Evolutionary conservation across 164 flowering plant genomes (phyloP).

Genomic region (Nymphaea colorata): DNA sequence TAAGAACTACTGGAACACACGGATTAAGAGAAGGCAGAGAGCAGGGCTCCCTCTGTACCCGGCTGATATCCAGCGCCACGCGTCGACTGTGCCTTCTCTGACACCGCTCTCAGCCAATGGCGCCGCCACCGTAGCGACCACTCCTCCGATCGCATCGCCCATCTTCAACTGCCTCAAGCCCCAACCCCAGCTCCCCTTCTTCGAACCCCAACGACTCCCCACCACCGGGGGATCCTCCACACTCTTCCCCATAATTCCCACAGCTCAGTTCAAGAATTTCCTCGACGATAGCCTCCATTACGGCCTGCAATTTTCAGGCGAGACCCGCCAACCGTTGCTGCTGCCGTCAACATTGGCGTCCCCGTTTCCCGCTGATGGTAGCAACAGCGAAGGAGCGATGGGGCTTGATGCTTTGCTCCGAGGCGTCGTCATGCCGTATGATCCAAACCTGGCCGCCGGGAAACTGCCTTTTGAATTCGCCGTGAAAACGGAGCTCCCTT

Average conservation of each 20-base stretch:
- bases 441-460: neutral
- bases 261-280: neutral
- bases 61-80: constrained; percentile 20
- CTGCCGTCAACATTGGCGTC: neutral
- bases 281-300: constrained; percentile 3
- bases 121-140: constrained; percentile 2
- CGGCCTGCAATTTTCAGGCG: neutral
- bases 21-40: constrained; percentile 39
- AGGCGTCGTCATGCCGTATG: neutral
- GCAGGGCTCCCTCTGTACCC: constrained; percentile 48
- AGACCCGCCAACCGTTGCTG: neutral
- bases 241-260: neutral
- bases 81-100: constrained; percentile 2
- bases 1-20: constrained; percentile 71
- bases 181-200: neutral
- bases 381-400: neutral
- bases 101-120: neutral
- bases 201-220: neutral
- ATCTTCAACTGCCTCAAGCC: constrained; percentile 4
- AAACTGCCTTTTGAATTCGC: constrained; percentile 6
- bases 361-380: neutral
- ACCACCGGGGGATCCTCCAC: neutral
- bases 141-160: constrained; percentile 8
- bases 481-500: constrained; percentile 29
- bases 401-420: neutral